These are phyloP conservation scores for Abelmoschus esculentus DNA, from an alignment of 345 rosid species.

Conservation along the genomic window DNA sequence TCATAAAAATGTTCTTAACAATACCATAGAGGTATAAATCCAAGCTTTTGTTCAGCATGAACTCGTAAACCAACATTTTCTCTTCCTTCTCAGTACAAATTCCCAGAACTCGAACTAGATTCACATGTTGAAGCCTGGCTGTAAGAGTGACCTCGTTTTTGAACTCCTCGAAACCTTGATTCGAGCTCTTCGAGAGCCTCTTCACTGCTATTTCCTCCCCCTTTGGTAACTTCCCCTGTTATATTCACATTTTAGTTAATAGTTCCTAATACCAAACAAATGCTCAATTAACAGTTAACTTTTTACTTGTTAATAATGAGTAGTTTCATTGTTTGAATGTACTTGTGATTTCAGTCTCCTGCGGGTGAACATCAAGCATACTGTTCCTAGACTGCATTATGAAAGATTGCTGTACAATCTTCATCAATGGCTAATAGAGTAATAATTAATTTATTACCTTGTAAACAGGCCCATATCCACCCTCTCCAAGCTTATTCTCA, in stretches of 20 bases:
- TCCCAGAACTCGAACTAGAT: conserved; percentile 6
- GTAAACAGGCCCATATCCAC: conserved; percentile 18
- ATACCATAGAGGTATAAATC: conserved; percentile 17
- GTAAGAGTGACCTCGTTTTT: conserved; percentile 21
- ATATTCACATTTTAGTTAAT: background rate
- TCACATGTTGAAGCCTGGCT: background rate
- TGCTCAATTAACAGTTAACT: background rate
- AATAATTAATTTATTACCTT: background rate
- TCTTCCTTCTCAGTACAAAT: conserved; percentile 18
- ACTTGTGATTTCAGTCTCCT: background rate
- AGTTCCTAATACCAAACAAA: background rate
- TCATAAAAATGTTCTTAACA: background rate
- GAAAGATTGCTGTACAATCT: background rate
- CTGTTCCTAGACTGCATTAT: background rate
- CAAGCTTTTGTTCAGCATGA: conserved; percentile 16
- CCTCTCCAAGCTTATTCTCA: conserved; percentile 18
- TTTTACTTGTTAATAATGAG: background rate
- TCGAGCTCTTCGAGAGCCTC: background rate
- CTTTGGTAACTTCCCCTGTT: background rate
- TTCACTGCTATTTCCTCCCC: conserved; percentile 1
- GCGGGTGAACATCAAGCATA: background rate
- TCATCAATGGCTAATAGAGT: background rate
- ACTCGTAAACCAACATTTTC: conserved; percentile 20
- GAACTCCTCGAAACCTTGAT: conserved; percentile 8
- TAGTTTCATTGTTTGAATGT: background rate